Evolutionary conservation across 495 filamentous ascomycete species (phyloP).

Genomic region (Extremus antarcticus): DNA sequence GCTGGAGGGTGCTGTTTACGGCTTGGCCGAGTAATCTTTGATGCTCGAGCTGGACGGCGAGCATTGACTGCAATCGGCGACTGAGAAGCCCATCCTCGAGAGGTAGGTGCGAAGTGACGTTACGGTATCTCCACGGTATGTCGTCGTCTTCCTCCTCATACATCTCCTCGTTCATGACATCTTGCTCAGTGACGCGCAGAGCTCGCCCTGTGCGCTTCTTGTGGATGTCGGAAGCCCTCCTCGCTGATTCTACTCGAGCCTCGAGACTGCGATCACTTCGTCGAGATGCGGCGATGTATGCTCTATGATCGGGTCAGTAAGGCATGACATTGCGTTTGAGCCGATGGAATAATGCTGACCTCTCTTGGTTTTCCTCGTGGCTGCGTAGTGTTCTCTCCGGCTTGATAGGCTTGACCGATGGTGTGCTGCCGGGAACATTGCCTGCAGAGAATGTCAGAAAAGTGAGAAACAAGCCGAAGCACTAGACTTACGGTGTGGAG

Average conservation of each 20-base stretch:
- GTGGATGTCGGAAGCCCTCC: conserved; percentile 79
- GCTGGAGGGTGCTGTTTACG: not conserved
- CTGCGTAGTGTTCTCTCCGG: conserved; percentile 42
- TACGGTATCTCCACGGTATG: conserved; percentile 38
- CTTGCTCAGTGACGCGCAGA: conserved; percentile 73
- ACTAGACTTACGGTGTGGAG: not conserved
- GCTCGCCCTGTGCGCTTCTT: conserved; percentile 77
- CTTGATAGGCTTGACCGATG: not conserved
- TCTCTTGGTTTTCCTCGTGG: conserved; percentile 86
- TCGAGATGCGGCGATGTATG: conserved; percentile 91
- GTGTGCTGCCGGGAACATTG: not conserved
- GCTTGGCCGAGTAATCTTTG: conserved; percentile 1
- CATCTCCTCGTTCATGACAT: conserved; percentile 90
- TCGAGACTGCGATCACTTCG: conserved; percentile 81
- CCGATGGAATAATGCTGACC: conserved; percentile 36
- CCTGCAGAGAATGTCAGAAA: not conserved
- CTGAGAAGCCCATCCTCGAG: conserved; percentile 31
- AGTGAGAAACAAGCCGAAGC: not conserved
- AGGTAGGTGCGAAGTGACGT: conserved; percentile 44
- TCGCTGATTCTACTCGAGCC: conserved; percentile 79
- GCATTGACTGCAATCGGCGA: conserved; percentile 7
- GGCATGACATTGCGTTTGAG: not conserved
- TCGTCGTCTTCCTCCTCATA: conserved; percentile 91
- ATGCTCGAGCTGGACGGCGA: conserved; percentile 30
- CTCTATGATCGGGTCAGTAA: conserved; percentile 38